These are phyloP conservation scores for Trichophyton rubrum DNA, from an alignment of 2,329 filamentous ascomycete species.

Conservation along the genomic window DNA sequence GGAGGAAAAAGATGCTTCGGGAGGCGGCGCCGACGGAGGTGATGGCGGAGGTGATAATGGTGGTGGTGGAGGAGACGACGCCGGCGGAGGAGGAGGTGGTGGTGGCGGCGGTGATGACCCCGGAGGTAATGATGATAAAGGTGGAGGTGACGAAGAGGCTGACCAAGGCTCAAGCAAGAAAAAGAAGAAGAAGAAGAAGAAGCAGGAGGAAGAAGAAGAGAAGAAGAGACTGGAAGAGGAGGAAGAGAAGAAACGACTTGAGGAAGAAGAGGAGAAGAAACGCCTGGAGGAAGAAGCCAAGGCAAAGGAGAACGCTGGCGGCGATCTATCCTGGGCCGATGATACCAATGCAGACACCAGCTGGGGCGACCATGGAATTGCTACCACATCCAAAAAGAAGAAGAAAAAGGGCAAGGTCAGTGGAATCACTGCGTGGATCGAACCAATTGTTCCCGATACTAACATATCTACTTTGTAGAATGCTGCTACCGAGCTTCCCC, in stretches of 20 bases:
- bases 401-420: constrained; percentile 37
- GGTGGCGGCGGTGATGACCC: constrained; percentile 3
- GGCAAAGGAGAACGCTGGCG: constrained; percentile 18
- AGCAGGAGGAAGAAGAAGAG: constrained; percentile 9
- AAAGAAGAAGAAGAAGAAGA: constrained; percentile 14
- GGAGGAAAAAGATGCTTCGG: constrained; percentile 6
- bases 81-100: constrained; percentile 2
- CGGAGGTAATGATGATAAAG: neutral
- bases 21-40: constrained; percentile 4
- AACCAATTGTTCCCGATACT: neutral
- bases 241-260: constrained; percentile 18
- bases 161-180: constrained; percentile 4
- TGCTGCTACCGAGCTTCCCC: constrained; percentile 19
- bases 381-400: constrained; percentile 40
- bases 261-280: constrained; percentile 24
- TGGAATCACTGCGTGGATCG: neutral
- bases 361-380: constrained; percentile 41
- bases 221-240: constrained; percentile 25
- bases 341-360: constrained; percentile 29
- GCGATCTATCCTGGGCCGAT: constrained; percentile 36
- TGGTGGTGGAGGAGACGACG: constrained; percentile 7
- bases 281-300: constrained; percentile 17
- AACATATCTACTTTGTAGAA: neutral
- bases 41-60: neutral
- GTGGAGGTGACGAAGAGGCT: constrained; percentile 6